Evolutionary conservation across 176 grass and related monocot species (phyloP).

Genomic region (Phoenix roebelenii): DNA sequence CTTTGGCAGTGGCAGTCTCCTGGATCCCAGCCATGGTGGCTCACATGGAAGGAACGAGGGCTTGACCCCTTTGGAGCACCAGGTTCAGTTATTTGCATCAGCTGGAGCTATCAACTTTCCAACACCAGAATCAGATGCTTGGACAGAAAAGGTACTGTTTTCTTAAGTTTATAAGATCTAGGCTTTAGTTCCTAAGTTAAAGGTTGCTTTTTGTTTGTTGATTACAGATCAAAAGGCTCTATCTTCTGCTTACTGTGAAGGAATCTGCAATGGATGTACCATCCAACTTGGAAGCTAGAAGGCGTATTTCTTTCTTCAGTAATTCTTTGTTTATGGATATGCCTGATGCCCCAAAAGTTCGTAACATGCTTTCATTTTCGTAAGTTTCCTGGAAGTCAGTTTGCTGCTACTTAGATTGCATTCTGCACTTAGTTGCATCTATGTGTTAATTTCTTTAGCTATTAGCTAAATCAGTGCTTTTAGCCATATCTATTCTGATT

Average conservation of each 20-base stretch:
- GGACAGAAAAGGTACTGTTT: slow-evolving; percentile 66
- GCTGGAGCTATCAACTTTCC: slow-evolving; percentile 84
- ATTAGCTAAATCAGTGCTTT: too few species aligned
- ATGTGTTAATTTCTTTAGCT: too few species aligned
- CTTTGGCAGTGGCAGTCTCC: slow-evolving; percentile 73
- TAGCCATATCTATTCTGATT: too few species aligned
- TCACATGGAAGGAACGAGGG: slow-evolving; percentile 48
- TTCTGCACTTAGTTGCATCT: too few species aligned
- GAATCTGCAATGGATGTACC: slow-evolving; percentile 96
- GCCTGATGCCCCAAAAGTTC: slow-evolving; percentile 94
- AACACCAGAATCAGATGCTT: slow-evolving; percentile 48
- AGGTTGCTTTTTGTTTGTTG: not conserved
- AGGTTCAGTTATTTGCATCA: slow-evolving; percentile 73
- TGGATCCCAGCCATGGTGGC: slow-evolving; percentile 58
- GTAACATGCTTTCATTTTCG: slow-evolving; percentile 92
- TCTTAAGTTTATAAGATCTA: not conserved
- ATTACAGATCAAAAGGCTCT: slow-evolving; percentile 65
- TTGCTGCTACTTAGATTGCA: too few species aligned
- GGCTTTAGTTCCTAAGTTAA: not conserved
- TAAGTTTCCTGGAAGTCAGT: slow-evolving; percentile 30
- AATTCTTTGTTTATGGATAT: slow-evolving; percentile 99
- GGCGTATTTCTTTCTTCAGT: slow-evolving; percentile 82
- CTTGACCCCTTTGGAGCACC: slow-evolving; percentile 27
- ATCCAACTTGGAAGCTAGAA: slow-evolving; percentile 80
- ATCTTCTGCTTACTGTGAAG: slow-evolving; percentile 78